phyloP scores from a whole-genome alignment of 2,329 filamentous ascomycete genomes.

The Dryadomyces sulphureus region DNA sequence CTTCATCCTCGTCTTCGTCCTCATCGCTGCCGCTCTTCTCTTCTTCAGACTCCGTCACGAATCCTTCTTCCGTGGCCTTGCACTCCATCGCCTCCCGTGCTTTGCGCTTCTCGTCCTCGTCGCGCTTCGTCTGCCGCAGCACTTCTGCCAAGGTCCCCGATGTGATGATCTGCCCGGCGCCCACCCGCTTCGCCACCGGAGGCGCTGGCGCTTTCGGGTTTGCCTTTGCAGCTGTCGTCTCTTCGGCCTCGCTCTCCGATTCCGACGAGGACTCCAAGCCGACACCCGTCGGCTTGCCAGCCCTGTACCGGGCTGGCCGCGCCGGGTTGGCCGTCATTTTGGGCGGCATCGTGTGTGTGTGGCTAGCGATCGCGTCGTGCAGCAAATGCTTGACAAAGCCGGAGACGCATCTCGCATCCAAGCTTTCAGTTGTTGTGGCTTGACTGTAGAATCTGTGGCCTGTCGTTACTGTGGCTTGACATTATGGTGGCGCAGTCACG shows the following conservation, averaged over 20 bases:
- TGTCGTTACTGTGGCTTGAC: too few species aligned
- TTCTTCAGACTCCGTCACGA: slow-evolving; percentile 42
- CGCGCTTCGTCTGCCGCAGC: slow-evolving; percentile 22
- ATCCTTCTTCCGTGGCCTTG: slow-evolving; percentile 43
- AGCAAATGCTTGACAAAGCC: too few species aligned
- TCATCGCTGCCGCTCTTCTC: slow-evolving; percentile 24
- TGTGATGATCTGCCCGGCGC: slow-evolving; percentile 37
- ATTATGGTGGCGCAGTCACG: too few species aligned
- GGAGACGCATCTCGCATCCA: too few species aligned
- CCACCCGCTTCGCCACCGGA: slow-evolving; percentile 37
- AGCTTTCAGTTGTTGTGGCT: too few species aligned
- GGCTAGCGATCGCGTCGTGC: neutral
- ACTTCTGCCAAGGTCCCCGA: slow-evolving; percentile 8
- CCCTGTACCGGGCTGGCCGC: slow-evolving; percentile 66
- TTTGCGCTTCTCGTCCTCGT: slow-evolving; percentile 29
- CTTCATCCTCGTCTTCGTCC: slow-evolving; percentile 30
- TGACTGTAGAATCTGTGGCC: too few species aligned
- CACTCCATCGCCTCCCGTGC: slow-evolving; percentile 27
- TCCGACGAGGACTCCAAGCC: slow-evolving; percentile 34
- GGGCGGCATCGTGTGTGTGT: slow-evolving; percentile 36
- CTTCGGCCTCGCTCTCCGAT: slow-evolving; percentile 19
- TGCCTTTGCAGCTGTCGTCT: slow-evolving; percentile 20
- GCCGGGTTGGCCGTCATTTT: slow-evolving; percentile 90
- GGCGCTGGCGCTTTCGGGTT: slow-evolving; percentile 7
- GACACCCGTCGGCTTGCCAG: slow-evolving; percentile 58